Evolutionary conservation across 1,284 basidiomycete genomes (phyloP), one percentile per base, ranked within the genome.

Genomic region (Cerioporus squamosus): DNA sequence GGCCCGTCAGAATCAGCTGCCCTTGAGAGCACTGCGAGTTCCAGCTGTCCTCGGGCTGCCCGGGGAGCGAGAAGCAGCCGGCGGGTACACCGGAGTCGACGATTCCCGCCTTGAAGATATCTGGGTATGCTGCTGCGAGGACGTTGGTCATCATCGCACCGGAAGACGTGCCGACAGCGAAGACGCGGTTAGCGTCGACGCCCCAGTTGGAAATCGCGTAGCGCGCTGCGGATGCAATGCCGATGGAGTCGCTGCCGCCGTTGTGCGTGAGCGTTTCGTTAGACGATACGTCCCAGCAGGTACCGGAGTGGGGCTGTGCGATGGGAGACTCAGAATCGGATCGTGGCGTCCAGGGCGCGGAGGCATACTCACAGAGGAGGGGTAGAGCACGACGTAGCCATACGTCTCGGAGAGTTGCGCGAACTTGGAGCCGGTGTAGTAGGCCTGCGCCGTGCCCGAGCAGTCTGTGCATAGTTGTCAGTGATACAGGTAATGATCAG

Each of bases 121-220:
- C 80, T 5, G 84, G 83, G 70, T 86, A 86, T 8, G 81, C 78
- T 40, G 81, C 83, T 47, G 72, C 70, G 18, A 84, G 74, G 23
- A 85, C 83, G 66, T 79, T 81, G 51, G 83, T 84, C 83, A 85
- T 85, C 83, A 86, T 85, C 7, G 82, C 83, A 51, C 83, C 83
- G 9, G 82, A 84, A 7, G 79, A 81, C 2, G 77, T 77, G 20
- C 83, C 83, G 47, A 80, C 81, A 36, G 75, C 77, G 66, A 79
- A 84, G 52, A 84, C 82, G 38, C 73, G 72, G 45, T 61, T 66
- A 1, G 78, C 42, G 63, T 83, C 78, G 47, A 82, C 81, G 39
- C 76, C 76, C 61, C 74, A 82, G 67, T 74, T 82, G 23, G 70
- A 44, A 53, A 85, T 81, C 24, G 83, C 79, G 66, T 78, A 85